Evolutionary conservation across 2,329 filamentous ascomycete species (phyloP), one percentile per base, ranked within the genome.

Genomic region (Aspergillus niger): DNA sequence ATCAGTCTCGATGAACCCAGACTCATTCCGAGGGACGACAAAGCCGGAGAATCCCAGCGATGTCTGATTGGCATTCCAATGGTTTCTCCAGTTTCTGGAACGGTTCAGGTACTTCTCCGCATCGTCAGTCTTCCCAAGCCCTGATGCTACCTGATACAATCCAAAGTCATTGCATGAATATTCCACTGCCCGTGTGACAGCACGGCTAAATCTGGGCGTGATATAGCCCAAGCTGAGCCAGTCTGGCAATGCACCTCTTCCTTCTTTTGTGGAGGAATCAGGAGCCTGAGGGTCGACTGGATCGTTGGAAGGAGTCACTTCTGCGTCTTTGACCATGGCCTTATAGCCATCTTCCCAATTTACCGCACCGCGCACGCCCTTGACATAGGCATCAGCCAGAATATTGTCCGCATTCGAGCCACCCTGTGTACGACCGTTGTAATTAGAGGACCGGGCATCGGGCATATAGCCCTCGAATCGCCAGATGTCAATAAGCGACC

Each of bases 341-440:
- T 79, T 75, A 65, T 85, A 88, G 3, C 81, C 87, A 57, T 85
- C 83, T 3, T 79, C 75, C 89, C 89, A 91, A 72, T 91, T 79
- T 47, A 91, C 77, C 3, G 77, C 77, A 4, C 86, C 87, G 11
- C 71, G 71, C 3, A 89, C 79, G 0, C 87, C 87, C 71, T 91
- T 91, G 30, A 90, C 82, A 63, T 85, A 91, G 0, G 89, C 89
- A 68, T 91, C 89, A 2, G 89, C 89, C 15, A 91, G 82, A 3
- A 91, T 83, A 59, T 89, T 91, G 70, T 91, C 89, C 3, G 85
- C 84, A 67, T 91, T 91, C 11, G 84, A 88, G 7, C 89, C 89
- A 10, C 87, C 89, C 70, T 91, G 89, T 0, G 86, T 85, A 15
- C 85, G 84, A 8, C 89, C 89, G 63, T 90, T 91, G 76, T 80